Evolutionary conservation across 1,284 basidiomycete genomes (phyloP).

Genomic region (Ceratobasidium sp.): DNA sequence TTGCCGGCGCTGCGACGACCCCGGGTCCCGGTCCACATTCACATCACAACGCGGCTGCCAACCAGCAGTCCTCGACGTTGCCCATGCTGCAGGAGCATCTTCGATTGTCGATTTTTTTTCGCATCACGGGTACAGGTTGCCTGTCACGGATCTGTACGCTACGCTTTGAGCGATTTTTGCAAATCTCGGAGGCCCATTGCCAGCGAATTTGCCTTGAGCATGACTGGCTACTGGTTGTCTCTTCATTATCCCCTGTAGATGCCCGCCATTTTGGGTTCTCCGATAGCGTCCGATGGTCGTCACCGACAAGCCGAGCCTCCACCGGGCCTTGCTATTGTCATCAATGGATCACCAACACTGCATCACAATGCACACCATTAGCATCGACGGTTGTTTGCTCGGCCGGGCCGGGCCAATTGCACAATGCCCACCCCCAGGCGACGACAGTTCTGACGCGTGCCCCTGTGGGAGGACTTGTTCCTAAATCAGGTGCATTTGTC

Average conservation of each 20-base stretch:
- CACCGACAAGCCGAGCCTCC: background rate
- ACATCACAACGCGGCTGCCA: slow-evolving; percentile 1
- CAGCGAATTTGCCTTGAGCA: background rate
- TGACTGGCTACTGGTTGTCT: background rate
- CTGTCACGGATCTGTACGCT: background rate
- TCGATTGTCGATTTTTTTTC: background rate
- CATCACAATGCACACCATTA: background rate
- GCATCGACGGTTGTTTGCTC: slow-evolving; percentile 3
- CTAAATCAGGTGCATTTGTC: background rate
- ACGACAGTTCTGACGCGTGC: background rate
- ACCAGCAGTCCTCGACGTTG: background rate
- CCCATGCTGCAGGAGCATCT: background rate
- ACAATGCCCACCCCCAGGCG: background rate
- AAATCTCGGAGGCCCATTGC: background rate
- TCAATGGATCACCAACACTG: background rate
- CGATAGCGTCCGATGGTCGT: slow-evolving; percentile 2
- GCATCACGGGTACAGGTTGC: background rate
- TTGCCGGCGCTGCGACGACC: slow-evolving; percentile 24
- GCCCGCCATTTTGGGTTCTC: background rate
- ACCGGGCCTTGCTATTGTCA: background rate
- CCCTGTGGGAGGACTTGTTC: background rate
- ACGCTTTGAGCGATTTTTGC: background rate
- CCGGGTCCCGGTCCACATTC: slow-evolving; percentile 4
- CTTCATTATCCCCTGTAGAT: slow-evolving; percentile 24
- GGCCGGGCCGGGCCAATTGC: background rate